Evolutionary conservation across 768 basidiomycete genomes (phyloP).

Genomic region (Sutorius australiensis): DNA sequence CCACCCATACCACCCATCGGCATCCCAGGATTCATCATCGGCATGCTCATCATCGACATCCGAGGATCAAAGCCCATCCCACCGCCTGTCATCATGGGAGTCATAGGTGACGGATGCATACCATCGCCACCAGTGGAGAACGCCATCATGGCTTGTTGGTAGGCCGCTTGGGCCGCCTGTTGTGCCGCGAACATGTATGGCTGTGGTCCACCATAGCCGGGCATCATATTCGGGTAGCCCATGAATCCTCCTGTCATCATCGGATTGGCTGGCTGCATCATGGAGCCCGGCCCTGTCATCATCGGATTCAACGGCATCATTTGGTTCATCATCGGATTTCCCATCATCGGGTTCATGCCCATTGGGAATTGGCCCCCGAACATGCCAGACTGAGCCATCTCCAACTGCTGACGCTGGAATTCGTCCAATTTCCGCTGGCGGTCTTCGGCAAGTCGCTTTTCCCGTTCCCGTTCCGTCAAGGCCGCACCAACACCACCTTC

Average conservation of each 20-base stretch:
- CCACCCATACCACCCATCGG: conserved; percentile 43
- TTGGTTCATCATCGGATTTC: conserved; percentile 52
- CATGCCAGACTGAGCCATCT: conserved; percentile 84
- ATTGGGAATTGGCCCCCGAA: conserved; percentile 48
- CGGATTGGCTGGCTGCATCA: conserved; percentile 47
- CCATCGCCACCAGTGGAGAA: conserved; percentile 71
- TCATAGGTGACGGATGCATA: conserved; percentile 38
- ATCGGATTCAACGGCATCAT: conserved; percentile 54
- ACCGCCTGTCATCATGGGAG: conserved; percentile 57
- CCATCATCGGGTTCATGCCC: conserved; percentile 69
- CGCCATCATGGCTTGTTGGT: conserved; percentile 86
- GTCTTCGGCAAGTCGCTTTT: conserved; percentile 88
- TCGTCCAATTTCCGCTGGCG: conserved; percentile 91
- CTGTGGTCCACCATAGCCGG: conserved; percentile 45
- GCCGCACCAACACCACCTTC: conserved; percentile 95
- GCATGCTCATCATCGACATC: conserved; percentile 80
- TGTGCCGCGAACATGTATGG: conserved; percentile 87
- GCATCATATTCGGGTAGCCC: conserved; percentile 41
- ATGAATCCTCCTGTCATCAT: conserved; percentile 52
- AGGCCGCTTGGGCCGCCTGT: conserved; percentile 76
- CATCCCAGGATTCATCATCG: conserved; percentile 53
- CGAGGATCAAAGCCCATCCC: conserved; percentile 65
- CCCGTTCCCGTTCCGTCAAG: conserved; percentile 91
- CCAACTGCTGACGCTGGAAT: conserved; percentile 81
- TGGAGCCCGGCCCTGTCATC: conserved; percentile 52